phyloP scores from a whole-genome alignment of 108 stramenopile species.

The Skeletonema marinoi region DNA sequence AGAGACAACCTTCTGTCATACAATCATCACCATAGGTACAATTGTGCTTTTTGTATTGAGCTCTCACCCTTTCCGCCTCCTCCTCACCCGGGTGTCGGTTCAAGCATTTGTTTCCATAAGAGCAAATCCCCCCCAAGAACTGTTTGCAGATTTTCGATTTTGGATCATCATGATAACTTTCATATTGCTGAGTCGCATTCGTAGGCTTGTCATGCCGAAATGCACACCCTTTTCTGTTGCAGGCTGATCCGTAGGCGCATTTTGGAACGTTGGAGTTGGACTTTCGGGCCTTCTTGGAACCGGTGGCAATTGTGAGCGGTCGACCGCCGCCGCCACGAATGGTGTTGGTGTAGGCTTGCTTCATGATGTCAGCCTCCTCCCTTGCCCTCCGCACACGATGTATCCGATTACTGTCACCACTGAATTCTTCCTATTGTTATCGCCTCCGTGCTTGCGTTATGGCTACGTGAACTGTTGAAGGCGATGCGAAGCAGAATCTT shows the following conservation, averaged over 20 bases:
- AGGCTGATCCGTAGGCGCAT: conserved; percentile 72
- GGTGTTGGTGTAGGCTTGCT: conserved; percentile 56
- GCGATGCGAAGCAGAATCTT: no score
- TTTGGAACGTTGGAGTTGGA: conserved; percentile 40
- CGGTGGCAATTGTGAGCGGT: conserved; percentile 50
- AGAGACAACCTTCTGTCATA: conserved; percentile 79
- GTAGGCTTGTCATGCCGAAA: conserved; percentile 58
- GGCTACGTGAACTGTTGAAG: no score
- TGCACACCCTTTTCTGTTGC: conserved; percentile 73
- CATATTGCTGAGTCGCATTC: conserved; percentile 13
- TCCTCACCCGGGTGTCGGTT: conserved; percentile 77
- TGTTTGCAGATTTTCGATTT: conserved; percentile 62
- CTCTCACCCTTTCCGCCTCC: conserved; percentile 63
- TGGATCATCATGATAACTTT: conserved; percentile 62
- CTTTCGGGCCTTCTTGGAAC: conserved; percentile 29
- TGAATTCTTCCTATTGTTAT: neutral
- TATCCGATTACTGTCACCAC: neutral
- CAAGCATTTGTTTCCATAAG: conserved; percentile 66
- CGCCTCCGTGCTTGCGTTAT: no score
- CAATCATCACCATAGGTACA: conserved; percentile 81
- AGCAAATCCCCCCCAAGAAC: conserved; percentile 77
- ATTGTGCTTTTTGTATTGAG: conserved; percentile 63
- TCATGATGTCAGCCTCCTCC: conserved; percentile 21
- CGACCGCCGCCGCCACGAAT: conserved; percentile 47
- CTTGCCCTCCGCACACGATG: neutral